phyloP scores from a whole-genome alignment of 2,329 filamentous ascomycete genomes.

The Xylariaceae sp. region DNA sequence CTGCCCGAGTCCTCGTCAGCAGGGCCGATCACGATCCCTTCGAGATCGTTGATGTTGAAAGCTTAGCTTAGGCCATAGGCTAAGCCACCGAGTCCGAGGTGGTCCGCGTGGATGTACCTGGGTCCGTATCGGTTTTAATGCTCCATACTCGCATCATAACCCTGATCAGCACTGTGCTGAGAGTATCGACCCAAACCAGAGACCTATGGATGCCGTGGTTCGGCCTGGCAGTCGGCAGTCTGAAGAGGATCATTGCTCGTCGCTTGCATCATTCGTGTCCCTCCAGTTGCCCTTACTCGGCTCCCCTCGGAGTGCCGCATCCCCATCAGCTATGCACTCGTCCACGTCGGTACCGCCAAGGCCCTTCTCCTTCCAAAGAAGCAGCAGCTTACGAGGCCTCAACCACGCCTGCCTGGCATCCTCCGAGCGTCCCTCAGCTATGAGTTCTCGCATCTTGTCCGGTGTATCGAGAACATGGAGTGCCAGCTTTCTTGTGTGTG shows the following conservation, averaged over 20 bases:
- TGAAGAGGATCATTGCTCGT: too few relatives aligned
- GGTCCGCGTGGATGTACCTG: too few relatives aligned
- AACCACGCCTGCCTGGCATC: conserved; percentile 54
- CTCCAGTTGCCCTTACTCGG: conserved; percentile 20
- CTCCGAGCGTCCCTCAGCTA: conserved; percentile 50
- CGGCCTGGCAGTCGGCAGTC: too few relatives aligned
- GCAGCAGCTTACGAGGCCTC: conserved; percentile 42
- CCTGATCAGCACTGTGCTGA: too few relatives aligned
- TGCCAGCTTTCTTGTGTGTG: conserved; percentile 48
- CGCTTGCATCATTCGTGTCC: conserved; percentile 7
- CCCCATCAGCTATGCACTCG: conserved; percentile 47
- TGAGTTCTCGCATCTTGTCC: conserved; percentile 47
- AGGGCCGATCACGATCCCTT: conserved; percentile 81
- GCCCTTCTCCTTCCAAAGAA: conserved; percentile 46
- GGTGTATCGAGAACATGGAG: conserved; percentile 56
- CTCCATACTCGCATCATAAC: too few relatives aligned
- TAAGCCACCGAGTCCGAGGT: too few relatives aligned
- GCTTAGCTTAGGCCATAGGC: conserved; percentile 9
- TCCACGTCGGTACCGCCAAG: conserved; percentile 48
- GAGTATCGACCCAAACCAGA: too few relatives aligned
- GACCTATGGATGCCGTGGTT: too few relatives aligned
- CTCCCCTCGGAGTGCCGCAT: conserved; percentile 35
- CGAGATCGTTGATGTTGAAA: conserved; percentile 55
- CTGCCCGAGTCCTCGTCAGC: conserved; percentile 60
- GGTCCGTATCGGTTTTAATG: too few relatives aligned